These are phyloP conservation scores for Epicoccum sorghinum DNA, from an alignment of 2,329 filamentous ascomycete species.

Conservation along the genomic window DNA sequence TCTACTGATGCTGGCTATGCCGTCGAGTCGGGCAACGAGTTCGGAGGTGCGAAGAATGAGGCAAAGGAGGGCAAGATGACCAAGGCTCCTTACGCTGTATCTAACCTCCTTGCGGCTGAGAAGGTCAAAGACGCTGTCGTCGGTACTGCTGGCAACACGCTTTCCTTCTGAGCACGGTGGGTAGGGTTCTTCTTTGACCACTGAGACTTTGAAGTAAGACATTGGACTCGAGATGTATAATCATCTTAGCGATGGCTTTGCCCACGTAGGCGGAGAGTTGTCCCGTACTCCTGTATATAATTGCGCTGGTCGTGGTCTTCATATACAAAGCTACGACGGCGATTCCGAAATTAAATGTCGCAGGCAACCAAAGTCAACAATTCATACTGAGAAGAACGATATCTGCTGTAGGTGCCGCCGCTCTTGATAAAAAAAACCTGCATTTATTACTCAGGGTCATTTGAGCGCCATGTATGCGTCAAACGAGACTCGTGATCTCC, in stretches of 20 bases:
- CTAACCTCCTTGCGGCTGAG: constrained; percentile 40
- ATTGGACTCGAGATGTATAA: too few species aligned
- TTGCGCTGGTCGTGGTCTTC: constrained; percentile 13
- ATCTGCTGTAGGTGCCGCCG: too few species aligned
- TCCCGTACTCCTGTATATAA: constrained; percentile 14
- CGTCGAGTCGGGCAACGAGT: constrained; percentile 47
- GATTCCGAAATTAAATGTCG: background rate
- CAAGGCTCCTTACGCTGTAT: constrained; percentile 42
- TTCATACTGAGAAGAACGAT: too few species aligned
- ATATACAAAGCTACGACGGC: constrained; percentile 11
- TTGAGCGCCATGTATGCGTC: too few species aligned
- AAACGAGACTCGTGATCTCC: too few species aligned
- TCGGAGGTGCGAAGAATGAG: constrained; percentile 42
- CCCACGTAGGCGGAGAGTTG: background rate
- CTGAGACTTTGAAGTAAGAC: too few species aligned
- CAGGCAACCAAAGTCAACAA: too few species aligned
- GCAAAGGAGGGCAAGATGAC: constrained; percentile 43
- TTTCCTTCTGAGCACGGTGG: constrained; percentile 36
- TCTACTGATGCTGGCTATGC: constrained; percentile 45
- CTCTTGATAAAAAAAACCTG: too few species aligned
- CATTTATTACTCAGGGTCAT: too few species aligned
- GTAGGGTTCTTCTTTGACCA: too few species aligned
- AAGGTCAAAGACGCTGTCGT: constrained; percentile 49
- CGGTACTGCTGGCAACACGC: constrained; percentile 48
- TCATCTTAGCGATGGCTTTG: too few species aligned